Conservation (phyloP, 768 basidiomycete genomes). For the Lentinus brumalis region DNA sequence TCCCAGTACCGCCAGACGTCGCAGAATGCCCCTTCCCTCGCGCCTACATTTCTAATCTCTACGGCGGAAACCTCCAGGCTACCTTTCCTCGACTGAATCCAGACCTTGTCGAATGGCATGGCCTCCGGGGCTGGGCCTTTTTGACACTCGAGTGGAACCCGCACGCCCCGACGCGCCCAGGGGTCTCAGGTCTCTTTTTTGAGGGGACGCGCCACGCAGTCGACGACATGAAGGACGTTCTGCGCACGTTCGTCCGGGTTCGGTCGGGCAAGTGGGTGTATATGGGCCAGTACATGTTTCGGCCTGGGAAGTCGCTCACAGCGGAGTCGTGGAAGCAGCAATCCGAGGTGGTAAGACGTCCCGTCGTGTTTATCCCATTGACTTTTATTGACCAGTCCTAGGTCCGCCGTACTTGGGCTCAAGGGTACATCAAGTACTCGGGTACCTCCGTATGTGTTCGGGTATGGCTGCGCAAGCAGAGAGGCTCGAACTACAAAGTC, state of each 20-base stretch:
- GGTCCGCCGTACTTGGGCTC: too few species aligned
- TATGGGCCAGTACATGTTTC: neutral
- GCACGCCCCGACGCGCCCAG: conserved; percentile 1
- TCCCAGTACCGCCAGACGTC: neutral
- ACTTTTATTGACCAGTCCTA: too few species aligned
- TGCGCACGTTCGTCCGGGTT: neutral
- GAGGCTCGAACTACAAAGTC: neutral
- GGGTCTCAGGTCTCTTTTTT: neutral
- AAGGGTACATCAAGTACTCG: neutral
- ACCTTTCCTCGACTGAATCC: neutral
- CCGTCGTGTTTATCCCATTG: too few species aligned
- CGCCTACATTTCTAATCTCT: neutral
- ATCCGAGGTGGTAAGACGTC: neutral
- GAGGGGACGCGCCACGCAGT: too few species aligned
- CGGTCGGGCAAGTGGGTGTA: neutral
- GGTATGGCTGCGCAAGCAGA: neutral
- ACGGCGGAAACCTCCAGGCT: neutral
- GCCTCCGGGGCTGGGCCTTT: conserved; percentile 1
- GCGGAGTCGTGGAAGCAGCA: neutral
- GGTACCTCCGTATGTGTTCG: neutral
- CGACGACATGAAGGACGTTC: too few species aligned
- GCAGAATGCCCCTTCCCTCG: neutral
- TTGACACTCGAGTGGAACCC: neutral
- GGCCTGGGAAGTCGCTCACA: neutral
- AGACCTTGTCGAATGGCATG: conserved; percentile 1